Base-by-base conservation (phyloP, 805 yeast genomes). In the Pichia californica region DNA sequence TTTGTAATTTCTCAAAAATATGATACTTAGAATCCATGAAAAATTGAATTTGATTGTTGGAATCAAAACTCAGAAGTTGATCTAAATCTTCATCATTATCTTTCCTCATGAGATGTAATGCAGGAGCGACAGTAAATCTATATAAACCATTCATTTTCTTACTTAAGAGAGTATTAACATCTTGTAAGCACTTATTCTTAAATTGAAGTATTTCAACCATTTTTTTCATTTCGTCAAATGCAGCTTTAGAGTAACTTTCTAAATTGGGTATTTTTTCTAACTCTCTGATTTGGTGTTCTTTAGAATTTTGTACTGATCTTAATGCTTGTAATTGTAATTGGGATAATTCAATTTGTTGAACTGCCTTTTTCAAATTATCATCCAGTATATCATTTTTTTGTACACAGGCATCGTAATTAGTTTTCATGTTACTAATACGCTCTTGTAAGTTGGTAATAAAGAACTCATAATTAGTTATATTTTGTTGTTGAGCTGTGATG, bases 51-150 rank as follows among this genome's bases (percentile, higher is more conserved):
- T 35, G 6, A 31, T 31, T 42, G 1, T 26, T 26, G 4, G 37
- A n/a, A 26, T 31, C 37, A 37, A 42, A 42, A 10, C 31, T 37
- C 19, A 37, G 15, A 13, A 15, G 10, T 11, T 9, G 32, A n/a
- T 16, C 21, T 7, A 4, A 8, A 7, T 26, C 33, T 7, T 27
- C 41, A 5, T 27, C 41, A 5, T 13, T 5, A 14, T 18, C 36
- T 13, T 18, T 14, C 14, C 25, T 21, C 16, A 31, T 21, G 8
- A 43, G 16, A 16, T 23, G 23, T 15, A 43, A 25, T n/a, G 31
- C 36, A 3, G 46, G 46, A 16, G 40, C 39, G 25, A 43, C 19
- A 14, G 43, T 43, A 30, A 25, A 34, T 25, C 41, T 28, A 25
- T 43, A 38, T 25, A 43, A 28, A 11, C 33, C 23, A 13, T 38